Conservation (phyloP, 495 filamentous ascomycete genomes). For the Chaetomium cochliodes region DNA sequence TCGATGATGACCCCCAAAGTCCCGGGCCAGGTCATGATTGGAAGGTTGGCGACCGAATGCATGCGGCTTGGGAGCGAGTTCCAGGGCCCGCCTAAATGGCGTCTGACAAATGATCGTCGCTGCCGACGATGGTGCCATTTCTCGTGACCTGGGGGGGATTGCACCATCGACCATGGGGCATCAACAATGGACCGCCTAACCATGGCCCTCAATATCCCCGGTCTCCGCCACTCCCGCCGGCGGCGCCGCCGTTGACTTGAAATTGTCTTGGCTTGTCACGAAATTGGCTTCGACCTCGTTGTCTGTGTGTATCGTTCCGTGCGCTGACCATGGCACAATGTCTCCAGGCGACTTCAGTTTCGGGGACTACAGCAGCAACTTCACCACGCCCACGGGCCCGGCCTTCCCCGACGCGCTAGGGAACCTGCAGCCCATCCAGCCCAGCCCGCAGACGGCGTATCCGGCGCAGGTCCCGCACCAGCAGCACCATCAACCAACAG, state of each 20-base stretch:
- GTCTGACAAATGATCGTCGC: conserved; percentile 40
- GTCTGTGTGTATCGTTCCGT: conserved; percentile 10
- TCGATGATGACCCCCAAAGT: conserved; percentile 21
- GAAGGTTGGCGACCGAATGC: conserved; percentile 18
- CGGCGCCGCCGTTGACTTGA: conserved; percentile 27
- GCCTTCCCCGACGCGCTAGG: conserved; percentile 45
- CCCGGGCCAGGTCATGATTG: conserved; percentile 31
- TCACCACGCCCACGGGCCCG: conserved; percentile 48
- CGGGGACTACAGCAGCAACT: conserved; percentile 47
- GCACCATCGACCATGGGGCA: conserved; percentile 40
- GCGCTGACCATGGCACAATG: conserved; percentile 47
- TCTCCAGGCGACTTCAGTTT: conserved; percentile 53
- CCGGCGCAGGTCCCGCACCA: conserved; percentile 27
- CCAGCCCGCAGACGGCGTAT: conserved; percentile 41
- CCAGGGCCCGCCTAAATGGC: conserved; percentile 29
- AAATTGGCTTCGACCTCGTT: conserved; percentile 18
- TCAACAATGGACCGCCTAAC: conserved; percentile 29
- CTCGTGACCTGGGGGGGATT: conserved; percentile 41
- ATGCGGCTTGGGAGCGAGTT: conserved; percentile 25
- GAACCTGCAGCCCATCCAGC: conserved; percentile 51
- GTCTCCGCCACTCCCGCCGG: conserved; percentile 35
- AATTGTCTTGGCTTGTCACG: conserved; percentile 26
- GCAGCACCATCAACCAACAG: conserved; percentile 39
- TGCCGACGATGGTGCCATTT: conserved; percentile 42
- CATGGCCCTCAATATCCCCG: conserved; percentile 28